Percentiles rank a stretch among this genome's conserved stretches.
Conservation (phyloP, 345 rosid species). For the Corchorus capsularis region DNA sequence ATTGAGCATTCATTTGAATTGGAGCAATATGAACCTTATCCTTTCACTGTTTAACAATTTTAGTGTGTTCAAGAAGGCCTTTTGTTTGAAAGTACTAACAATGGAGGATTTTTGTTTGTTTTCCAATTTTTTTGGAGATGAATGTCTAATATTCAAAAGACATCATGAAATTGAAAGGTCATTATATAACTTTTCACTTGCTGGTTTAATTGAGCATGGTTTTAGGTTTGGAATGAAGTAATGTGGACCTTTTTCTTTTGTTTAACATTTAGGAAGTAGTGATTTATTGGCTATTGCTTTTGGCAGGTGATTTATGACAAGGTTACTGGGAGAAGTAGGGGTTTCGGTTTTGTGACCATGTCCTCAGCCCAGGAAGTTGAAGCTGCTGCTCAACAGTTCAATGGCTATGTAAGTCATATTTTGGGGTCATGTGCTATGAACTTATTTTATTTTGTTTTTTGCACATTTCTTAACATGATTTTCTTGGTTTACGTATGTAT, state of each 20-base stretch:
- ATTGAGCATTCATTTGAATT: slow-evolving; percentile 2
- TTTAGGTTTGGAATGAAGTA: neutral
- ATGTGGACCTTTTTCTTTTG: neutral
- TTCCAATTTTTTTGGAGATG: neutral
- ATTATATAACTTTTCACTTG: neutral
- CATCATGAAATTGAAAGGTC: neutral
- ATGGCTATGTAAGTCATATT: slow-evolving; percentile 76
- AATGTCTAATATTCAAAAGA: neutral
- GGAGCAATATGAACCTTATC: neutral
- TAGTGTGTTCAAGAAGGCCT: no score
- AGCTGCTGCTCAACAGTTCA: slow-evolving; percentile 78
- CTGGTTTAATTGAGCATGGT: neutral
- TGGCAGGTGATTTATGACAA: slow-evolving; percentile 92
- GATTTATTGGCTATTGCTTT: slow-evolving; percentile 20
- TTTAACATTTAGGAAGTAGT: slow-evolving; percentile 10
- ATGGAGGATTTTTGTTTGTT: neutral
- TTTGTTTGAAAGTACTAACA: no score
- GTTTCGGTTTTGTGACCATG: slow-evolving; percentile 98
- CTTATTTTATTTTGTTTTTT: neutral
- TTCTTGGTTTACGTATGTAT: neutral
- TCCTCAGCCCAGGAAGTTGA: slow-evolving; percentile 67
- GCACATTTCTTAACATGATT: neutral
- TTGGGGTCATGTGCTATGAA: neutral
- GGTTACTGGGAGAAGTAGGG: slow-evolving; percentile 93
- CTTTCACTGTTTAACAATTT: neutral